A percentile compares a stretch with the other conserved stretches of the same genome.
Conservation (phyloP, 352 stramenopile species). For the Thalassiosira allenii region DNA sequence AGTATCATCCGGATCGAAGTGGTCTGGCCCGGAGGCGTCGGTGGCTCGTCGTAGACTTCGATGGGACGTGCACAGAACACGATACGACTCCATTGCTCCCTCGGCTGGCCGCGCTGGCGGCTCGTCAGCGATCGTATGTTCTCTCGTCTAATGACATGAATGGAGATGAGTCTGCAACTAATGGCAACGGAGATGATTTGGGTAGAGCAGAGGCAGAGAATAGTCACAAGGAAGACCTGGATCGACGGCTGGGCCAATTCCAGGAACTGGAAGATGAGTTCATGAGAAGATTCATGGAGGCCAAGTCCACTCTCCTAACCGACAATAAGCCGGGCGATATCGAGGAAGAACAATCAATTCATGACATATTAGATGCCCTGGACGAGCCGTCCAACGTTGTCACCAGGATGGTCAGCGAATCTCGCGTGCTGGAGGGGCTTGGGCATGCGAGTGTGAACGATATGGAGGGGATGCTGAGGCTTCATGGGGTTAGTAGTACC, state of each 20-base stretch:
- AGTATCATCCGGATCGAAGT: constrained; percentile 26
- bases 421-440: constrained; percentile 53
- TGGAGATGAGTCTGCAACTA: constrained; percentile 4
- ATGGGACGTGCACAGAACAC: constrained; percentile 58
- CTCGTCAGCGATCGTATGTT: constrained; percentile 25
- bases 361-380: constrained; percentile 59
- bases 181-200: background rate
- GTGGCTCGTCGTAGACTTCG: constrained; percentile 70
- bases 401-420: constrained; percentile 63
- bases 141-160: background rate
- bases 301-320: constrained; percentile 36
- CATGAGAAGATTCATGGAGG: constrained; percentile 44
- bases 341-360: constrained; percentile 37
- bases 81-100: constrained; percentile 70
- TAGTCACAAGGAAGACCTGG: constrained; percentile 45
- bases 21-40: constrained; percentile 29
- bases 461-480: constrained; percentile 30
- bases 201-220: constrained; percentile 1
- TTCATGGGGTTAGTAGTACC: constrained; percentile 12
- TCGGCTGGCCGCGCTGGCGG: constrained; percentile 45
- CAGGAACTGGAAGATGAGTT: constrained; percentile 62
- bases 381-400: constrained; percentile 67
- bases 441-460: constrained; percentile 40
- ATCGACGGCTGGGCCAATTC: constrained; percentile 50
- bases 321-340: constrained; percentile 2